These are phyloP conservation scores for Melocanna baccifera DNA, from an alignment of 176 grass and related monocot species.

Conservation along the genomic window DNA sequence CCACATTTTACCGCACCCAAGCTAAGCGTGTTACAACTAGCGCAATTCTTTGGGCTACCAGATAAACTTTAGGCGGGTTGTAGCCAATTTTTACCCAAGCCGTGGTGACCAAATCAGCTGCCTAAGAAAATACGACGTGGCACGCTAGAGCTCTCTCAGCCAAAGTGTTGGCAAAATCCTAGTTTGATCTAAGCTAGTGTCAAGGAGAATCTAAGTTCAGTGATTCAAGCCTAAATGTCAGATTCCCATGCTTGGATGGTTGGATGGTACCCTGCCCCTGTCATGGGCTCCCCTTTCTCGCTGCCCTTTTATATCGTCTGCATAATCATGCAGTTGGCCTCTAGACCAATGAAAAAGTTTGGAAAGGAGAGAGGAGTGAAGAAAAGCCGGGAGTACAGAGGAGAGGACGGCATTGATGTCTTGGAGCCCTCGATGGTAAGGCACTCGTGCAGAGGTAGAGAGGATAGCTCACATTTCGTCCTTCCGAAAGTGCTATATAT, in stretches of 20 bases:
- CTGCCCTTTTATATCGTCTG: neutral
- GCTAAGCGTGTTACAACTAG: neutral
- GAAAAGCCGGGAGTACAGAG: neutral
- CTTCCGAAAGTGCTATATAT: neutral
- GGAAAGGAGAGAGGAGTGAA: neutral
- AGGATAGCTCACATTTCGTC: constrained; percentile 6
- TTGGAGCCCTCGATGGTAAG: constrained; percentile 40
- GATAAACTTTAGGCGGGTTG: neutral
- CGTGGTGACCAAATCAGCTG: neutral
- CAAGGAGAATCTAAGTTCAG: neutral
- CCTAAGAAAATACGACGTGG: neutral
- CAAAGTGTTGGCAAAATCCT: neutral
- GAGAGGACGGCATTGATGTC: neutral
- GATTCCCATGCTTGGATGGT: neutral
- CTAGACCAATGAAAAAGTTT: neutral
- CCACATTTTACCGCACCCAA: neutral
- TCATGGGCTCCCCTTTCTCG: constrained; percentile 10
- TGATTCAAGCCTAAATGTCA: neutral
- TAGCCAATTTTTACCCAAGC: neutral
- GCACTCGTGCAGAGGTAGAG: constrained; percentile 37
- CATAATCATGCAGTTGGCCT: constrained; percentile 3
- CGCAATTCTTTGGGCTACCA: neutral
- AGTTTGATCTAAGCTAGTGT: neutral
- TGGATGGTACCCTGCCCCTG: constrained; percentile 13
- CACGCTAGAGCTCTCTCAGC: neutral